These are phyloP conservation scores for Rhodamnia rubescens DNA, from an alignment of 345 rosid genomes.

Conservation along the genomic window DNA sequence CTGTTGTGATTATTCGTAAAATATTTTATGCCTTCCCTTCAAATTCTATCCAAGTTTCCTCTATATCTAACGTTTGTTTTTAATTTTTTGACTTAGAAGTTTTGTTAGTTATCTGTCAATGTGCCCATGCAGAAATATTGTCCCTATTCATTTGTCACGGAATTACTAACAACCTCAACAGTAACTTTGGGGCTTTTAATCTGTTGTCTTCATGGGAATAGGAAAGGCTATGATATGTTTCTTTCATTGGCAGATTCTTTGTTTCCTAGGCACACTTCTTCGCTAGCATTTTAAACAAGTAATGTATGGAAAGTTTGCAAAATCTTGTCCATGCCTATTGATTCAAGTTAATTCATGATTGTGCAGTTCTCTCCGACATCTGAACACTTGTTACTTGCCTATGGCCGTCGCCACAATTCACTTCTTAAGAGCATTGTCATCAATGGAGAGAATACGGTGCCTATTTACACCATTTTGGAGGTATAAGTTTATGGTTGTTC, in stretches of 20 bases:
- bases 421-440: slow-evolving; percentile 82
- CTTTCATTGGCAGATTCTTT: neutral
- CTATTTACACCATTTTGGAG: slow-evolving; percentile 89
- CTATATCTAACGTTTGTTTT: neutral
- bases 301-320: neutral
- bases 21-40: neutral
- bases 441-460: slow-evolving; percentile 72
- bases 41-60: neutral
- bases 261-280: neutral
- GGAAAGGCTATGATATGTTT: neutral
- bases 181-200: neutral
- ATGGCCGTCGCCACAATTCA: slow-evolving; percentile 92
- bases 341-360: neutral
- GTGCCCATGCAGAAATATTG: neutral
- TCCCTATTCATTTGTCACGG: neutral
- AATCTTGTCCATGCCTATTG: neutral
- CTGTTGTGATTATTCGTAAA: neutral
- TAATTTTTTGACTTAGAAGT: neutral
- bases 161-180: neutral
- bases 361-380: slow-evolving; percentile 96
- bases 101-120: neutral
- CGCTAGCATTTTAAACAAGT: neutral
- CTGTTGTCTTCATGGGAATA: neutral
- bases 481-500: slow-evolving; percentile 20
- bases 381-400: slow-evolving; percentile 89